A percentile compares a stretch with the other conserved stretches of the same genome.
Conservation (phyloP, 208 protist species). For the Naegleria lovaniensis region DNA sequence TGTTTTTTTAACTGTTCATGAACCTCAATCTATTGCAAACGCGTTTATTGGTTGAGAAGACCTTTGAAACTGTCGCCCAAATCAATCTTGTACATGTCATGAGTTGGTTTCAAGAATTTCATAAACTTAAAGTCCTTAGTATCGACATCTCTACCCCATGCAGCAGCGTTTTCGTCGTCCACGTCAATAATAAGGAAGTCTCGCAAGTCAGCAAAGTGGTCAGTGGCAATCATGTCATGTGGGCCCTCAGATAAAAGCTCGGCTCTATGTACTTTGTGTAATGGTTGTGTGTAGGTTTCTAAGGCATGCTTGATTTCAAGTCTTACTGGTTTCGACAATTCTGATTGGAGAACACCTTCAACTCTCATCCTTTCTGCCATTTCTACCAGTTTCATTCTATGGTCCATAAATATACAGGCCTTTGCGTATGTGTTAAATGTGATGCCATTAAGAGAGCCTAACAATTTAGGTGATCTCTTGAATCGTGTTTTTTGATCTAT, state of each 20-base stretch:
- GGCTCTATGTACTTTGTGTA: neutral
- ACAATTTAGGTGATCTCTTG: neutral
- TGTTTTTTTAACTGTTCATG: too few species aligned
- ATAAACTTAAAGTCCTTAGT: constrained; percentile 3
- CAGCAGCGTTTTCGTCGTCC: neutral
- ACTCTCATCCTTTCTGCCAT: constrained; percentile 26
- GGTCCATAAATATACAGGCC: constrained; percentile 12
- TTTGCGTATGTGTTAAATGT: constrained; percentile 24
- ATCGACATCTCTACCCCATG: constrained; percentile 11
- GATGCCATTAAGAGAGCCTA: neutral
- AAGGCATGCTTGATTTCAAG: neutral
- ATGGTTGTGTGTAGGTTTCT: neutral
- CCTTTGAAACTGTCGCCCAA: neutral
- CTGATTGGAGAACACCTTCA: constrained; percentile 2
- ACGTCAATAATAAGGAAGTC: neutral
- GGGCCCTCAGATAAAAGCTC: neutral
- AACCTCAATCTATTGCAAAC: too few species aligned
- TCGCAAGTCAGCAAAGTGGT: neutral
- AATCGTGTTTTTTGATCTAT: neutral
- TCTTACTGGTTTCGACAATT: constrained; percentile 9
- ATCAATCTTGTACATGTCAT: constrained; percentile 11
- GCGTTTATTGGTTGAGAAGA: too few species aligned
- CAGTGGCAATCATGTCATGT: neutral
- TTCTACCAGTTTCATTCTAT: neutral
- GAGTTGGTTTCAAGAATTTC: constrained; percentile 4